phyloP scores from a whole-genome alignment of 495 filamentous ascomycete genomes.

The Choiromyces venosus region DNA sequence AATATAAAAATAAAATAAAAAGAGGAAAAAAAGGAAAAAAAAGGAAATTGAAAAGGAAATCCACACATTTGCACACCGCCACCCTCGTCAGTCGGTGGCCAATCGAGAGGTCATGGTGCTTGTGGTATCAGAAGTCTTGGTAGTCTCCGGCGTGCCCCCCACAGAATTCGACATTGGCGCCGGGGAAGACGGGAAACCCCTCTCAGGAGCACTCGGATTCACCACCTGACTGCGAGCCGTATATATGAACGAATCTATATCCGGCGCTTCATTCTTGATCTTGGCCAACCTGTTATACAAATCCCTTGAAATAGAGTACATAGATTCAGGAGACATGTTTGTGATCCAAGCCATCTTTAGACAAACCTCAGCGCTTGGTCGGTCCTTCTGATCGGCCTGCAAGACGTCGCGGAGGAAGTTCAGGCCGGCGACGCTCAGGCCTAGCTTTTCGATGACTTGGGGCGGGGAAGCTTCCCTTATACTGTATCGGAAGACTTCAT shows the following conservation, averaged over 20 bases:
- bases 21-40: no score
- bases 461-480: not conserved
- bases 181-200: not conserved
- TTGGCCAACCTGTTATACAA: not conserved
- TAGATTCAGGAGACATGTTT: not conserved
- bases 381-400: not conserved
- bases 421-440: not conserved
- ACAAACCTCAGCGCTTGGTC: not conserved
- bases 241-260: not conserved
- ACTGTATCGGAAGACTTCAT: not conserved
- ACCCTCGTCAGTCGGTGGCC: no score
- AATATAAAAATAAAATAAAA: no score
- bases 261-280: not conserved
- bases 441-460: not conserved
- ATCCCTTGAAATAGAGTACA: not conserved
- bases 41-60: no score
- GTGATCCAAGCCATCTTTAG: not conserved
- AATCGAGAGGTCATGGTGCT: no score
- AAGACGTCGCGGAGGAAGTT: not conserved
- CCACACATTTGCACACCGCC: no score
- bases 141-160: not conserved
- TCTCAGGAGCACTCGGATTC: not conserved
- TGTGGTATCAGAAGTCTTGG: not conserved
- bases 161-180: not conserved
- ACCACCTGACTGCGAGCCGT: not conserved